Conservation (phyloP, 2,329 filamentous ascomycete genomes). For the Pyricularia pennisetigena region DNA sequence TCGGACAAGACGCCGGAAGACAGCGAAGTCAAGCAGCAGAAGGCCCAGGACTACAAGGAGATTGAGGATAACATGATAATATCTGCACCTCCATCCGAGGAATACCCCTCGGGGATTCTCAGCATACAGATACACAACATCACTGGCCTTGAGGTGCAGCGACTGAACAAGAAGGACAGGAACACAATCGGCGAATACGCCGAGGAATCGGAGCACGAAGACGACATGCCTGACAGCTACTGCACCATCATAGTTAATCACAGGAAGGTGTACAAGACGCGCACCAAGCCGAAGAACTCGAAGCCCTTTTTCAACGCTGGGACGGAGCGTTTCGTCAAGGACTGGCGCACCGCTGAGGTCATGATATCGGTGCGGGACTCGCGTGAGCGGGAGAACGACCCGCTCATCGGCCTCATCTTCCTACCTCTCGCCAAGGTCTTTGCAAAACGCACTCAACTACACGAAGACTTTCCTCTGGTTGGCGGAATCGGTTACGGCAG, state of each 20-base stretch:
- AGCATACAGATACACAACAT: slow-evolving; percentile 66
- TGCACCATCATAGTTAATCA: slow-evolving; percentile 68
- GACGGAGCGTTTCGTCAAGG: slow-evolving; percentile 60
- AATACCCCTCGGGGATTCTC: slow-evolving; percentile 56
- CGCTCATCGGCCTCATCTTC: slow-evolving; percentile 61
- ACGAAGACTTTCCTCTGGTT: slow-evolving; percentile 55
- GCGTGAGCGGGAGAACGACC: slow-evolving; percentile 58
- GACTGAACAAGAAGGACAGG: slow-evolving; percentile 36
- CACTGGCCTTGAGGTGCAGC: slow-evolving; percentile 54
- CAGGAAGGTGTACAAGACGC: slow-evolving; percentile 56
- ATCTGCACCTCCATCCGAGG: slow-evolving; percentile 52
- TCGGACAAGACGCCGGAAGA: slow-evolving; percentile 46
- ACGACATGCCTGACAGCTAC: slow-evolving; percentile 59
- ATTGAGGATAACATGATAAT: slow-evolving; percentile 56
- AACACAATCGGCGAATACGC: slow-evolving; percentile 36
- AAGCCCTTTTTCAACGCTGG: slow-evolving; percentile 74
- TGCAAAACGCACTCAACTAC: slow-evolving; percentile 51
- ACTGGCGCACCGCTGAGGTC: slow-evolving; percentile 58
- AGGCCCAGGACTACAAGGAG: slow-evolving; percentile 53
- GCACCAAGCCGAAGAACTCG: slow-evolving; percentile 68
- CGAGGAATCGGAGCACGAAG: slow-evolving; percentile 50
- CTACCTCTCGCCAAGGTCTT: slow-evolving; percentile 55
- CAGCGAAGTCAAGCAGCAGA: slow-evolving; percentile 57
- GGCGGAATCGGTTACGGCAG: slow-evolving; percentile 67
- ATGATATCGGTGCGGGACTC: slow-evolving; percentile 59